phyloP scores from a whole-genome alignment of 495 filamentous ascomycete genomes.

The Xylaria telfairii region DNA sequence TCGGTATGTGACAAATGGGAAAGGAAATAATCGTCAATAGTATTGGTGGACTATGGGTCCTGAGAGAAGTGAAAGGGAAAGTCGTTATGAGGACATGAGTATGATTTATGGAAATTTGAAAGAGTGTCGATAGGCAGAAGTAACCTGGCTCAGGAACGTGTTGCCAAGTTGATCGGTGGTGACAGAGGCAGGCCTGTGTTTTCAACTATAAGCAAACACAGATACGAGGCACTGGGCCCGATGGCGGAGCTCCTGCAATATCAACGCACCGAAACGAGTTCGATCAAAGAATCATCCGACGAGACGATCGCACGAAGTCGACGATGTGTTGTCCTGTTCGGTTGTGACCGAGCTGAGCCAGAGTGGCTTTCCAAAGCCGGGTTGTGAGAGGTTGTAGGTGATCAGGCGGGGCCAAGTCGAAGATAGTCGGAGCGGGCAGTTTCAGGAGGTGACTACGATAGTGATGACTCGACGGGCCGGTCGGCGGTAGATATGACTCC shows the following conservation, averaged over 20 bases:
- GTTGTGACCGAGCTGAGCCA: conserved; percentile 33
- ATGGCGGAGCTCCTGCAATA: conserved; percentile 38
- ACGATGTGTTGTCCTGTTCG: conserved; percentile 29
- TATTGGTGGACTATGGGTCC: conserved; percentile 53
- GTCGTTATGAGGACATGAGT: conserved; percentile 75
- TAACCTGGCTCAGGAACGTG: conserved; percentile 30
- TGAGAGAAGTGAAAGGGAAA: conserved; percentile 60
- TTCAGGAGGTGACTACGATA: conserved; percentile 15
- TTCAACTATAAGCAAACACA: conserved; percentile 31
- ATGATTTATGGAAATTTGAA: conserved; percentile 50
- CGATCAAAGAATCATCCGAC: conserved; percentile 30
- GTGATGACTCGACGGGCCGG: conserved; percentile 32
- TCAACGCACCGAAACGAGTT: conserved; percentile 50
- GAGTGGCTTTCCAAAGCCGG: conserved; percentile 3
- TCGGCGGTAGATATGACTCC: conserved; percentile 33
- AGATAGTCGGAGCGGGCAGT: conserved; percentile 14
- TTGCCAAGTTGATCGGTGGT: conserved; percentile 32
- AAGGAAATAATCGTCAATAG: conserved; percentile 57
- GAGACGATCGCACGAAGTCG: conserved; percentile 14
- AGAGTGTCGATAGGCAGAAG: conserved; percentile 49
- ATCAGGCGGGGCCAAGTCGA: conserved; percentile 5
- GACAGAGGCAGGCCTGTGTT: conserved; percentile 38
- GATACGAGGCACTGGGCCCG: conserved; percentile 45
- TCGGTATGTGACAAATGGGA: conserved; percentile 63
- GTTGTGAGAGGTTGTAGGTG: conserved; percentile 22